These are phyloP conservation scores for Hymenoscyphus infarciens DNA, from an alignment of 2,329 filamentous ascomycete genomes.

Conservation along the genomic window DNA sequence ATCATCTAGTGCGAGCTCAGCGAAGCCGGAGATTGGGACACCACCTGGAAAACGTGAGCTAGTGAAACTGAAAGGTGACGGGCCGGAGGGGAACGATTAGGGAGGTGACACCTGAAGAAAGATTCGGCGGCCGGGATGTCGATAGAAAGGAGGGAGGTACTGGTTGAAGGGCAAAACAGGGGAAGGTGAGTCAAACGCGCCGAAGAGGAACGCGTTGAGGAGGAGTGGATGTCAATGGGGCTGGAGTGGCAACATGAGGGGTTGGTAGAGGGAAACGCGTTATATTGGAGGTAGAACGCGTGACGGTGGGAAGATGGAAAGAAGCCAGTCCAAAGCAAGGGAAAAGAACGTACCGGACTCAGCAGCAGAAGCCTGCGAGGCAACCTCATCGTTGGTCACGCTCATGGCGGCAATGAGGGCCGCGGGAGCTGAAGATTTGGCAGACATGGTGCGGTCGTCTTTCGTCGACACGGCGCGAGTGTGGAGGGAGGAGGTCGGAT, in stretches of 20 bases:
- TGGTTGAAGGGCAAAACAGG: not conserved
- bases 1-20: slow-evolving; percentile 17
- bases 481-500: not conserved
- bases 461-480: not conserved
- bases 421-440: not conserved
- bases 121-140: not conserved
- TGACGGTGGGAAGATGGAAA: not conserved
- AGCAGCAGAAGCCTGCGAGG: not conserved
- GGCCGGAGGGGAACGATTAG: not conserved
- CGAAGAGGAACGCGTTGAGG: not conserved
- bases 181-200: not conserved
- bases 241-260: not conserved
- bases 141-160: not conserved
- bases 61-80: not conserved
- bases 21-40: slow-evolving; percentile 14
- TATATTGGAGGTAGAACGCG: not conserved
- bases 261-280: not conserved
- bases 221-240: not conserved
- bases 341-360: not conserved
- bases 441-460: not conserved
- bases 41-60: slow-evolving; percentile 15
- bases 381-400: not conserved
- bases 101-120: not conserved
- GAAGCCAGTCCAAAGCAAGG: not conserved
- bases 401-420: not conserved